phyloP scores from a whole-genome alignment of 306 rosid genomes.

The Pachyrhizus erosus region DNA sequence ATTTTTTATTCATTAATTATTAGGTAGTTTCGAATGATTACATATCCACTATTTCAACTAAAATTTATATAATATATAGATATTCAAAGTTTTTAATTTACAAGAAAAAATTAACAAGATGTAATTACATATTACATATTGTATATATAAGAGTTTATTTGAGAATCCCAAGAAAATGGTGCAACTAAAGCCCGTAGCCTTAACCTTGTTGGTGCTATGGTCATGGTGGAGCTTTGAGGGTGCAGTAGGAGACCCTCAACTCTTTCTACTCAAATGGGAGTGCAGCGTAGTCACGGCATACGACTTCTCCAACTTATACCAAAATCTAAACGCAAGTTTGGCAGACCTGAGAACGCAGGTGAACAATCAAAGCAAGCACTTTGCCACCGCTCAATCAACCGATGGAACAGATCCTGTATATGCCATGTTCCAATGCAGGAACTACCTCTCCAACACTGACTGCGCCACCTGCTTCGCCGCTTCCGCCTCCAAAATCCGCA shows the following conservation, averaged over 20 bases:
- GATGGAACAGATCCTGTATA: not conserved
- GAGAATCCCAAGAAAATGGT: not conserved
- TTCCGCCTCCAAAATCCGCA: not conserved
- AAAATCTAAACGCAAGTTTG: conserved; percentile 60
- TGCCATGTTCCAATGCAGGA: not conserved
- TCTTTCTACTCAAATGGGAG: conserved; percentile 53
- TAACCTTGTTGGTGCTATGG: conserved; percentile 12
- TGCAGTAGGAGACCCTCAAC: conserved; percentile 53
- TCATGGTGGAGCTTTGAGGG: conserved; percentile 14
- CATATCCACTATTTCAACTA: too few relatives aligned
- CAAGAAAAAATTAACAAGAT: too few relatives aligned
- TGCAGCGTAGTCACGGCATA: conserved; percentile 67
- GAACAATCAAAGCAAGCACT: conserved; percentile 36
- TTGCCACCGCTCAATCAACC: conserved; percentile 50
- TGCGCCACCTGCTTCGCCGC: not conserved
- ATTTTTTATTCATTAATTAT: too few relatives aligned
- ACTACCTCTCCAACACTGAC: not conserved
- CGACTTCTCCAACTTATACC: conserved; percentile 45
- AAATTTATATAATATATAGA: too few relatives aligned
- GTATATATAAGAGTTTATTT: too few relatives aligned
- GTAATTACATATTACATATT: too few relatives aligned
- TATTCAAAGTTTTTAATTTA: too few relatives aligned
- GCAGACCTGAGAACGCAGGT: conserved; percentile 41
- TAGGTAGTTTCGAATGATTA: too few relatives aligned
- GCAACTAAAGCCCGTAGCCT: not conserved